Conservation (phyloP, 1,284 basidiomycete species). For the Inonotus hispidus region DNA sequence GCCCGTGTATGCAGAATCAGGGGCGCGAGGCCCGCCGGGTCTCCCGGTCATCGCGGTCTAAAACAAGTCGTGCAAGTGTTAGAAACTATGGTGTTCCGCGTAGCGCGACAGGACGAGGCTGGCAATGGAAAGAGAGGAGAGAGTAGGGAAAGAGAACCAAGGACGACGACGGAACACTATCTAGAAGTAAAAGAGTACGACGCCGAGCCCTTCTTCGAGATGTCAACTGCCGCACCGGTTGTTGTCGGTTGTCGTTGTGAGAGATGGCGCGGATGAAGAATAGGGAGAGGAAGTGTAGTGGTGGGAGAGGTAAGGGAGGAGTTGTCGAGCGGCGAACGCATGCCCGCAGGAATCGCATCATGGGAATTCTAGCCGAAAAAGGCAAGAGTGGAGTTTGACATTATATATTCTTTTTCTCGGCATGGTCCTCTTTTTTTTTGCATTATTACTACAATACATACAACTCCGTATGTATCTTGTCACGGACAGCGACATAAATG, state of each 20-base stretch:
- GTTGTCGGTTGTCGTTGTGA: background rate
- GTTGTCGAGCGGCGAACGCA: background rate
- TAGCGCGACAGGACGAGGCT: background rate
- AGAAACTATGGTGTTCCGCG: background rate
- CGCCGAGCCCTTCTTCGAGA: background rate
- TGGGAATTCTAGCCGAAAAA: background rate
- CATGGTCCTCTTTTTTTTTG: background rate
- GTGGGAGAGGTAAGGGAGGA: background rate
- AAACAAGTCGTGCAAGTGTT: background rate
- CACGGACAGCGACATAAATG: background rate
- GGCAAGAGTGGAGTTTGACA: background rate
- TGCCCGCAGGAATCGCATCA: background rate
- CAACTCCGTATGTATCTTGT: background rate
- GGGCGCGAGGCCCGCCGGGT: conserved; percentile 16
- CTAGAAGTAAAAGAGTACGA: background rate
- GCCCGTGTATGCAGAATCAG: conserved; percentile 10
- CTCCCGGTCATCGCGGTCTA: conserved; percentile 7
- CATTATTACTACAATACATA: background rate
- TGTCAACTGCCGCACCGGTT: background rate
- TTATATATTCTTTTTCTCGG: background rate
- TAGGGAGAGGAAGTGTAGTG: background rate
- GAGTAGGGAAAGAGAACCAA: background rate
- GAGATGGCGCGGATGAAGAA: background rate
- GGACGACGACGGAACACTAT: background rate
- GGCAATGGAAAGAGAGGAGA: background rate